phyloP scores from a whole-genome alignment of 2,329 filamentous ascomycete genomes.

The Talaromyces sp. region DNA sequence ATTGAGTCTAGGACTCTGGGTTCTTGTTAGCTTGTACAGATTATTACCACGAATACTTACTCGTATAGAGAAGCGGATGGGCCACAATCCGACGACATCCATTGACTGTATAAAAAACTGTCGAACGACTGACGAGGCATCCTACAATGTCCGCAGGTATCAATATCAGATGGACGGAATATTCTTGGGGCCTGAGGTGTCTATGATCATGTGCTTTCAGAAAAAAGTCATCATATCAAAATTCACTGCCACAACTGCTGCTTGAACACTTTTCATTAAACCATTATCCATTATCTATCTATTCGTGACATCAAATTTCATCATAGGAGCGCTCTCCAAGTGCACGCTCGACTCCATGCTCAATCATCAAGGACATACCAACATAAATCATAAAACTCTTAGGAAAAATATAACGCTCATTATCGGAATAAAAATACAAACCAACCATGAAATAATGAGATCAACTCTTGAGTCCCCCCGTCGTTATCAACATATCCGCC shows the following conservation, averaged over 20 bases:
- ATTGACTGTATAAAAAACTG: not conserved
- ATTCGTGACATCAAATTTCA: not conserved
- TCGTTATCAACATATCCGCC: constrained; percentile 44
- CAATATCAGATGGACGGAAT: not conserved
- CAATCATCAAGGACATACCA: constrained; percentile 9
- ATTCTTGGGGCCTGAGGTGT: not conserved
- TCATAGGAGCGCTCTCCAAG: constrained; percentile 1
- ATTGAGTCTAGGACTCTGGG: not conserved
- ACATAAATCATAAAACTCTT: not conserved
- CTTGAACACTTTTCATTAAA: not conserved
- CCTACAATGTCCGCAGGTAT: not conserved
- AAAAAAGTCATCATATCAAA: not conserved
- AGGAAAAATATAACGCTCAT: not conserved
- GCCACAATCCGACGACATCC: too few species aligned
- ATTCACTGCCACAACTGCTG: not conserved
- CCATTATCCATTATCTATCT: constrained; percentile 12
- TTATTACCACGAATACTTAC: not conserved
- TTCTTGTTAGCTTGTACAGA: not conserved
- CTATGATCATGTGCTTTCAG: not conserved
- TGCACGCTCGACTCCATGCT: constrained; percentile 13
- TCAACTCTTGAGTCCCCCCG: constrained; percentile 28
- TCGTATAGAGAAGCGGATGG: not conserved
- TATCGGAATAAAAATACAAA: constrained; percentile 13
- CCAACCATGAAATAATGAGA: not conserved
- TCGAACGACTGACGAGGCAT: not conserved